Evolutionary conservation across 2,329 filamentous ascomycete species (phyloP), one percentile per base, ranked within the genome.

Genomic region (Pestalotiopsis sp.): DNA sequence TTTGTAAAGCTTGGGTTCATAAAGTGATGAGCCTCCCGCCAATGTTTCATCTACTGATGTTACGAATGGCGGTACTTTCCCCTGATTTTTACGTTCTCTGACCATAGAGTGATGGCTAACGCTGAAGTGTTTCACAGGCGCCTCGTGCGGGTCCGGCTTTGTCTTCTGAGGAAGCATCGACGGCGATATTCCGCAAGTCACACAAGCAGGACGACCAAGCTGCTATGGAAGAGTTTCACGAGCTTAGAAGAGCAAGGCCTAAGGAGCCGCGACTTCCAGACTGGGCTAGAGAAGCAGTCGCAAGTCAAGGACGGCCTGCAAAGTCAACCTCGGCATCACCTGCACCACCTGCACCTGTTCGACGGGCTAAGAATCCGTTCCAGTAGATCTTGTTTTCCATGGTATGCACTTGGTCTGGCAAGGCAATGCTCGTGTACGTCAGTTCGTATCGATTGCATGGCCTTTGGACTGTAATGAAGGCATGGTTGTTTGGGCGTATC

Each of bases 241-340:
- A 70, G 11, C 70, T 68, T 25, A 70, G 72, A 59, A 38, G 49
- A 27, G 52, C 56, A 23, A 69, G 68, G 13, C 13, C 12, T 27
- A 75, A 72, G 58, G 69, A 70, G 4, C 73, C 72, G 64, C 71
- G 71, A 60, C 73, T 77, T 23, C 76, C 75, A 17, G 52, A n/a
- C 36, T 77, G 77, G 76, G 77, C 76, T 62, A 71, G 58, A 25
- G 64, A 73, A 41, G 71, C 76, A 25, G 70, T 77, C 31, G 65
- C 70, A 17, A 59, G n/a, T 23, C 57, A 69, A 39, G 68, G 64
- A 25, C 70, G 72, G 68, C 20, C 39, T 31, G 23, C 66, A 9
- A 41, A 38, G 36, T 63, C 59, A 57, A 49, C 39, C 20, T 67
- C 66, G 25, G 41, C 39, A 13, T 62, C 66, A 52, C 66, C 66